Percentiles rank a stretch among this genome's conserved stretches.
phyloP scores from a whole-genome alignment of 108 stramenopile species.

The Nannochloropsis gaditana region DNA sequence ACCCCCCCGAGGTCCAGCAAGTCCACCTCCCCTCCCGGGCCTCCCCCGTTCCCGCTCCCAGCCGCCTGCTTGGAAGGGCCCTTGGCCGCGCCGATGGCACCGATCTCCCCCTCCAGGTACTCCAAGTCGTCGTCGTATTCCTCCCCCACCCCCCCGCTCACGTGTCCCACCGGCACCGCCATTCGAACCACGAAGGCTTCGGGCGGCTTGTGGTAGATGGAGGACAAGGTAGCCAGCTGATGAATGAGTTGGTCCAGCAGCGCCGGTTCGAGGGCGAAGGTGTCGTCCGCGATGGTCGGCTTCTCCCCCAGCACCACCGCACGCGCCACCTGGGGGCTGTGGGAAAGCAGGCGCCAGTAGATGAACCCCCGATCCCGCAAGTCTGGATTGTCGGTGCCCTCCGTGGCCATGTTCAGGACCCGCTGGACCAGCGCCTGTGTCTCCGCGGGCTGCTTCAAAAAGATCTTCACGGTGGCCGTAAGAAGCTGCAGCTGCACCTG shows the following conservation, averaged over 20 bases:
- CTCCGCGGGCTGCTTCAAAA: slow-evolving; percentile 92
- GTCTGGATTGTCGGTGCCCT: slow-evolving; percentile 97
- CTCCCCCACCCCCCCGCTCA: background rate
- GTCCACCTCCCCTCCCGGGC: slow-evolving; percentile 42
- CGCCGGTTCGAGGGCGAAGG: slow-evolving; percentile 78
- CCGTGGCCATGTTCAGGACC: slow-evolving; percentile 91
- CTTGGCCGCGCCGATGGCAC: slow-evolving; percentile 44
- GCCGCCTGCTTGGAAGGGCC: slow-evolving; percentile 13
- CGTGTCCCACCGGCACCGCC: background rate
- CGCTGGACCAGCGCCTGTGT: slow-evolving; percentile 90
- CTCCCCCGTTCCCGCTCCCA: slow-evolving; percentile 55
- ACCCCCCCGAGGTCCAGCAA: slow-evolving; percentile 39
- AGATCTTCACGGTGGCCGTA: slow-evolving; percentile 98
- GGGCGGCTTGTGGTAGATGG: slow-evolving; percentile 97
- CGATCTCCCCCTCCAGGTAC: slow-evolving; percentile 25
- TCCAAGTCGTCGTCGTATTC: slow-evolving; percentile 28
- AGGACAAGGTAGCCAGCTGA: slow-evolving; percentile 86
- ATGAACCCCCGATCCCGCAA: slow-evolving; percentile 96
- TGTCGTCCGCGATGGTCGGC: slow-evolving; percentile 98
- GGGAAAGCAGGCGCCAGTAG: slow-evolving; percentile 94
- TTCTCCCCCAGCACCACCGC: slow-evolving; percentile 93
- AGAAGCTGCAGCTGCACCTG: slow-evolving; percentile 81
- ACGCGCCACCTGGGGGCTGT: slow-evolving; percentile 90
- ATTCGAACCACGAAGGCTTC: slow-evolving; percentile 89
- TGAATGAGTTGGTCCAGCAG: slow-evolving; percentile 80